Conservation (phyloP, 805 yeast genomes). For the Kazachstania bromeliacearum region DNA sequence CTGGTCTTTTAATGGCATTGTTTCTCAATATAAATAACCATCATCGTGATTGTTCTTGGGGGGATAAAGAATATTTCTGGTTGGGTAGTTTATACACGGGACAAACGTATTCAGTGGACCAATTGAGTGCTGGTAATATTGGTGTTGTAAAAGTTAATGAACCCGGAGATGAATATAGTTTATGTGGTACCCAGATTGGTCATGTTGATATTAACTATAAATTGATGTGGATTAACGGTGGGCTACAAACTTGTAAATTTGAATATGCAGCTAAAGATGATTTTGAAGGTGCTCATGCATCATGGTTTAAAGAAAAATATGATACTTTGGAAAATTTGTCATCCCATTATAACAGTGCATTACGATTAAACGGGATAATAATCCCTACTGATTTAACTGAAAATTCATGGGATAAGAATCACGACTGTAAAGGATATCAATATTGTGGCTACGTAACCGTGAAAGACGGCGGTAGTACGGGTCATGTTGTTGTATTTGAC, state of each 20-base stretch:
- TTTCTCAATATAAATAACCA: not conserved
- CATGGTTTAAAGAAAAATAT: not conserved
- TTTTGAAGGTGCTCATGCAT: not conserved
- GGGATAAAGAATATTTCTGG: constrained; percentile 4
- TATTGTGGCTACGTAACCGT: no score
- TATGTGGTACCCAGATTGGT: constrained; percentile 3
- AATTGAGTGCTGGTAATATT: not conserved
- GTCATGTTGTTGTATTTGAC: no score
- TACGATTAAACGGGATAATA: no score
- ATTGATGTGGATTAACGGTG: constrained; percentile 1
- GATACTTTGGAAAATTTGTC: no score
- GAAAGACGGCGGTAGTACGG: no score
- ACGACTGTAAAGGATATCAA: no score
- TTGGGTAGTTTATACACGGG: constrained; percentile 2
- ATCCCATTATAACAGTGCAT: no score
- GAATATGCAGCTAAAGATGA: not conserved
- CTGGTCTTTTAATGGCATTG: not conserved
- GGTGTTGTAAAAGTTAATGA: constrained; percentile 1
- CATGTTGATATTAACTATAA: constrained; percentile 1
- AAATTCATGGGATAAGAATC: no score
- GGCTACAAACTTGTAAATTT: not conserved
- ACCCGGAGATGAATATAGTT: not conserved
- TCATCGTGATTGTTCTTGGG: not conserved
- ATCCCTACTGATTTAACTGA: no score
- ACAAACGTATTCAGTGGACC: not conserved